A percentile compares a stretch with the other conserved stretches of the same genome.
phyloP scores from a whole-genome alignment of 1,284 basidiomycete genomes.

The Irpex rosettiformis region DNA sequence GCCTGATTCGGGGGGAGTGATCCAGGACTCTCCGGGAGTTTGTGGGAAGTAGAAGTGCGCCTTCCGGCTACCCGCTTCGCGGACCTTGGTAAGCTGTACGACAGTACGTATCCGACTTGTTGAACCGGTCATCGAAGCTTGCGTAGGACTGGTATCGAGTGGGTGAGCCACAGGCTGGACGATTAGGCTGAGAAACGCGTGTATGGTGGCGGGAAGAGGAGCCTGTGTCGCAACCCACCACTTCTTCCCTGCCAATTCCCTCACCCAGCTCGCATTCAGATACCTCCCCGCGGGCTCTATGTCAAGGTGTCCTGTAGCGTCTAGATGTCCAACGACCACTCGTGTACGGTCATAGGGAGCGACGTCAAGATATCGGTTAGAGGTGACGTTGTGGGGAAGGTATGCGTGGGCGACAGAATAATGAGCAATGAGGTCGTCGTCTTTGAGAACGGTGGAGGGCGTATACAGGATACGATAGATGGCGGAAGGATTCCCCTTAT shows the following conservation, averaged over 20 bases:
- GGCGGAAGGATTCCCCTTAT: conserved; percentile 25
- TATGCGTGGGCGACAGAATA: conserved; percentile 56
- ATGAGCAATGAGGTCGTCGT: conserved; percentile 31
- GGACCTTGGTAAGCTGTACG: conserved; percentile 72
- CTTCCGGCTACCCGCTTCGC: conserved; percentile 65
- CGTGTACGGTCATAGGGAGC: conserved; percentile 79
- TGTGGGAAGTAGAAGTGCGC: conserved; percentile 75
- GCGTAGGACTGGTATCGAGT: conserved; percentile 23
- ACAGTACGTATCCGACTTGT: conserved; percentile 59
- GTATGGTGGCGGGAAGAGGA: conserved; percentile 63
- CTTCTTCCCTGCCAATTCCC: conserved; percentile 65
- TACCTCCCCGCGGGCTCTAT: conserved; percentile 44
- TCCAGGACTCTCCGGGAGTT: conserved; percentile 49
- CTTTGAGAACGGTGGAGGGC: conserved; percentile 19
- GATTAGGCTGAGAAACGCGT: conserved; percentile 73
- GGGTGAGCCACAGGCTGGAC: conserved; percentile 45
- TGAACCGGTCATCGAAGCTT: conserved; percentile 10
- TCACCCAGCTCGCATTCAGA: conserved; percentile 82
- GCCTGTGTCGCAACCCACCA: conserved; percentile 87
- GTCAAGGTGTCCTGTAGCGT: conserved; percentile 14
- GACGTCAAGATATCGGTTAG: conserved; percentile 74
- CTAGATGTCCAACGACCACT: conserved; percentile 43
- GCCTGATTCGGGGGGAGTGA: conserved; percentile 45
- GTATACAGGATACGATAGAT: conserved; percentile 20
- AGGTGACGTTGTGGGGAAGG: conserved; percentile 38